These are phyloP conservation scores for Suhomyces guaymorum DNA, from an alignment of 1,139 yeast species.

Conservation along the genomic window DNA sequence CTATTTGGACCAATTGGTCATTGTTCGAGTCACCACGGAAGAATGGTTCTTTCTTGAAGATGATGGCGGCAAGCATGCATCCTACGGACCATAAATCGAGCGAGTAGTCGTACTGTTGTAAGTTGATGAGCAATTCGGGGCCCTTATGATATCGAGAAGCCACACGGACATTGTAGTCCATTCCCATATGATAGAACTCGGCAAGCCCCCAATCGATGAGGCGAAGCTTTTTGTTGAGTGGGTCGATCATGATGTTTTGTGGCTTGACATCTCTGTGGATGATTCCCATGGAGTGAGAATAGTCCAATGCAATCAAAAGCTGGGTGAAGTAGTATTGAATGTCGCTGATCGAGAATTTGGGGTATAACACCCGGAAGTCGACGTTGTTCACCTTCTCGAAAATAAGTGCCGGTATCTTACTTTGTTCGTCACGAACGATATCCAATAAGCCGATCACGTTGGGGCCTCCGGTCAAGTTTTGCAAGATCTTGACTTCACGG, in stretches of 20 bases:
- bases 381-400: constrained; percentile 71
- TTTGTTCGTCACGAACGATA: constrained; percentile 72
- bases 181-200: constrained; percentile 77
- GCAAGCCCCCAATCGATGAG: constrained; percentile 86
- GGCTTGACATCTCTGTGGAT: constrained; percentile 86
- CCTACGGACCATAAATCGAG: constrained; percentile 83
- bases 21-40: constrained; percentile 79
- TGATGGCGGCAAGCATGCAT: constrained; percentile 75
- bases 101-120: constrained; percentile 75
- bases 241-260: constrained; percentile 83
- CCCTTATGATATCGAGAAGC: constrained; percentile 83
- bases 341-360: constrained; percentile 61
- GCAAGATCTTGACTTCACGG: constrained; percentile 73
- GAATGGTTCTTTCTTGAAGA: constrained; percentile 75
- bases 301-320: constrained; percentile 69
- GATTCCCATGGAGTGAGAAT: constrained; percentile 79
- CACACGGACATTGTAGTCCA: constrained; percentile 77
- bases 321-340: constrained; percentile 71
- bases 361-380: constrained; percentile 71
- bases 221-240: constrained; percentile 57
- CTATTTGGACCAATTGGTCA: constrained; percentile 78
- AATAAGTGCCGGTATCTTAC: constrained; percentile 73
- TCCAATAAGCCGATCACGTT: constrained; percentile 68
- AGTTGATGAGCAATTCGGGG: constrained; percentile 72
- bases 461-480: constrained; percentile 75